phyloP scores from a whole-genome alignment of 2,329 filamentous ascomycete species.

The Penicillium aurantiogriseum region DNA sequence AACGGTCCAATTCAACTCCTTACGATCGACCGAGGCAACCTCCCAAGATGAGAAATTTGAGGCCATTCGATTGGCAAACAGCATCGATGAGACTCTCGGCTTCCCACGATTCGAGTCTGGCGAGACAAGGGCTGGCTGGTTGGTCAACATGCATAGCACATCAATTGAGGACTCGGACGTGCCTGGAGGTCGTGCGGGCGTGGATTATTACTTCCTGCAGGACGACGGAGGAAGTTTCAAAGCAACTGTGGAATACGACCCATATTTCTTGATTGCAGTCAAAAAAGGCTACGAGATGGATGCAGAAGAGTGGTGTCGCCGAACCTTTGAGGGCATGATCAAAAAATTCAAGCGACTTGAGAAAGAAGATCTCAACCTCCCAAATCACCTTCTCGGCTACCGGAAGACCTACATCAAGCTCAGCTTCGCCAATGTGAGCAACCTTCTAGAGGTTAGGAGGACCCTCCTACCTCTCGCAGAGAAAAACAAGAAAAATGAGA shows the following conservation, averaged over 20 bases:
- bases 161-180: constrained; percentile 79
- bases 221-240: constrained; percentile 90
- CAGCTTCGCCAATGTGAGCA: constrained; percentile 80
- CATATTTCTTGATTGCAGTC: constrained; percentile 90
- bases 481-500: constrained; percentile 94
- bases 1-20: constrained; percentile 74
- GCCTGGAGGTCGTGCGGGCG: constrained; percentile 78
- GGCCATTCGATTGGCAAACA: constrained; percentile 75
- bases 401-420: constrained; percentile 83
- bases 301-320: constrained; percentile 90
- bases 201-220: constrained; percentile 97
- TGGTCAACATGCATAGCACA: constrained; percentile 92
- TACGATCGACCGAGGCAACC: constrained; percentile 76
- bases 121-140: constrained; percentile 82
- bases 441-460: constrained; percentile 79
- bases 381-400: constrained; percentile 92
- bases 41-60: constrained; percentile 93
- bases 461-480: constrained; percentile 88
- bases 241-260: constrained; percentile 92
- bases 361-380: constrained; percentile 92
- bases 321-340: constrained; percentile 75
- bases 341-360: constrained; percentile 75
- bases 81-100: constrained; percentile 92
- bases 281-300: constrained; percentile 85
- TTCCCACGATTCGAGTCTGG: constrained; percentile 90